Conservation (phyloP, 163 green algal genomes). For the Prototheca cutis region DNA sequence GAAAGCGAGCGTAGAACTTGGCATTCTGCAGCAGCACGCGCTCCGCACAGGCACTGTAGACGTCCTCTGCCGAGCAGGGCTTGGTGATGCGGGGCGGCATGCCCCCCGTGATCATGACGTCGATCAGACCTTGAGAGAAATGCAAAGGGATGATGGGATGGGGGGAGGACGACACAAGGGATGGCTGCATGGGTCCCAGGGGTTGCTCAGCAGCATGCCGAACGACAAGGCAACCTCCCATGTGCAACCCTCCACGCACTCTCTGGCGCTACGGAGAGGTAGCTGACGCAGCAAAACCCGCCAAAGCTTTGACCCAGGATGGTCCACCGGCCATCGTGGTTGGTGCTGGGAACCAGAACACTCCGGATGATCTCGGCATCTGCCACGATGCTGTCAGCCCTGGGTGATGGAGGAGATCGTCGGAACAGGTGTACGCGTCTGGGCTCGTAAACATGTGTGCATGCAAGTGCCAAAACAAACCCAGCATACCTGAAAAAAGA, state of each 20-base stretch:
- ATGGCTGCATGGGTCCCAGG: not conserved
- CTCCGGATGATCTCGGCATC: conserved; percentile 78
- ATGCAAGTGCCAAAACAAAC: conserved; percentile 1
- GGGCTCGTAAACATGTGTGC: no score
- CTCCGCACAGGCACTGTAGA: conserved; percentile 55
- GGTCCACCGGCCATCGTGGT: conserved; percentile 52
- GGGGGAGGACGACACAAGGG: not conserved
- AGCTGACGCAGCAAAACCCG: conserved; percentile 85
- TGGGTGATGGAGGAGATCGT: conserved; percentile 15
- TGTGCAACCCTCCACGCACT: conserved; percentile 21
- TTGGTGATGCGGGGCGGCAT: conserved; percentile 63
- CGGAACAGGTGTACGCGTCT: no score
- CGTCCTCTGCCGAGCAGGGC: conserved; percentile 51
- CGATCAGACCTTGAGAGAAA: conserved; percentile 41
- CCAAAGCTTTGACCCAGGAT: conserved; percentile 93
- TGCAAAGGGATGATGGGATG: not conserved
- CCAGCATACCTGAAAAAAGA: conserved; percentile 54
- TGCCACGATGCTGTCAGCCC: conserved; percentile 73
- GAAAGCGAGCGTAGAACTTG: conserved; percentile 86
- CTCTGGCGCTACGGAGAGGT: conserved; percentile 69
- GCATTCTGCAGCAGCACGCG: conserved; percentile 62
- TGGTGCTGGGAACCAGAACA: conserved; percentile 41
- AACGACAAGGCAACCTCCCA: not conserved
- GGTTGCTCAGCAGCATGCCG: not conserved
- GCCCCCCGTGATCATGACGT: conserved; percentile 79